Conservation (phyloP, 2,329 filamentous ascomycete genomes). For the Decorospora gaudefroyi region DNA sequence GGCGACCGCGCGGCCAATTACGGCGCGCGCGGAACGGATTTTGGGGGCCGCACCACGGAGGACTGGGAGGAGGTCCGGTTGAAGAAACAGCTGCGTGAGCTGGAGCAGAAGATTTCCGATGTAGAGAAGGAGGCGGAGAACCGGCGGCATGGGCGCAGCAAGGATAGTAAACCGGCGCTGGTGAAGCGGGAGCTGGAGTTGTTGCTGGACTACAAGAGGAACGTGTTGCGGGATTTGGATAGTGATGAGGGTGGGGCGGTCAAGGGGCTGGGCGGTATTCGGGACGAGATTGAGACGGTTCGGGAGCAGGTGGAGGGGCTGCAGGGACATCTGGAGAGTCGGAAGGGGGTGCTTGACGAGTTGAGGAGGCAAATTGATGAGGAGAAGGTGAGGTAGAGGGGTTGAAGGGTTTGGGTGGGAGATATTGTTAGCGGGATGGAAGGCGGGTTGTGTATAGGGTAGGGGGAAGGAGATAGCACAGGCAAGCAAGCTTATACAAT, state of each 20-base stretch:
- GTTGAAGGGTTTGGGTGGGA: too few relatives aligned
- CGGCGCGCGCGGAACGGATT: slow-evolving; percentile 77
- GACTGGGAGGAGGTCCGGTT: slow-evolving; percentile 98
- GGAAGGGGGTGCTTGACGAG: slow-evolving; percentile 76
- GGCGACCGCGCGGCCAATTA: slow-evolving; percentile 72
- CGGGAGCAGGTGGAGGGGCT: slow-evolving; percentile 91
- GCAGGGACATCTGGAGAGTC: slow-evolving; percentile 76
- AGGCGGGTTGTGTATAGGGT: not conserved
- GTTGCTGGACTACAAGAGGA: slow-evolving; percentile 91
- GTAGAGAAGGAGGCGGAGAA: slow-evolving; percentile 74
- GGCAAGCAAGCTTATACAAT: too few relatives aligned
- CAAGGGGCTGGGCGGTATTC: slow-evolving; percentile 73
- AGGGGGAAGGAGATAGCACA: too few relatives aligned
- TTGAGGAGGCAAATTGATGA: slow-evolving; percentile 83
- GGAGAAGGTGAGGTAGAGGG: slow-evolving; percentile 65
- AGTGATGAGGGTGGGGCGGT: slow-evolving; percentile 66
- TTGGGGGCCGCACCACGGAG: slow-evolving; percentile 78
- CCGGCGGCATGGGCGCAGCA: slow-evolving; percentile 60
- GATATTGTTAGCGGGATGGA: too few relatives aligned
- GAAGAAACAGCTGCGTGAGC: slow-evolving; percentile 86
- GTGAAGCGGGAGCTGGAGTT: slow-evolving; percentile 95
- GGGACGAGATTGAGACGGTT: slow-evolving; percentile 87
- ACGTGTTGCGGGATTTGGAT: slow-evolving; percentile 74
- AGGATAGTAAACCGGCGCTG: slow-evolving; percentile 80
- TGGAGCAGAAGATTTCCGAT: slow-evolving; percentile 84